These are phyloP conservation scores for Septoria linicola DNA, from an alignment of 2,329 filamentous ascomycete genomes.

Conservation along the genomic window DNA sequence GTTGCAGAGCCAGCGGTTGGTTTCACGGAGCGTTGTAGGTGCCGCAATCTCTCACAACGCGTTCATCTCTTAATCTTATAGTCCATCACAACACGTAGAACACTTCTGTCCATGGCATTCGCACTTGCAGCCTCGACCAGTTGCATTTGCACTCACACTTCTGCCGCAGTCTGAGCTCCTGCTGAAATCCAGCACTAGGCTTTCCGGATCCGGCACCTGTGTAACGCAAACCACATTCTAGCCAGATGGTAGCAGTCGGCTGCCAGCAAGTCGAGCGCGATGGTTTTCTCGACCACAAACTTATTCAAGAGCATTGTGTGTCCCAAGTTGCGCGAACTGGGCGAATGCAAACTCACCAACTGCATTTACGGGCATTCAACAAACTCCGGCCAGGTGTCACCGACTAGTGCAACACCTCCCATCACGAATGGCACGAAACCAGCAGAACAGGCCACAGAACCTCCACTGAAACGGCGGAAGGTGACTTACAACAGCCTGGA, in stretches of 20 bases:
- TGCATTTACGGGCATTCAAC: constrained; percentile 58
- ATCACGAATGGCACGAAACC: constrained; percentile 4
- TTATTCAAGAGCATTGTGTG: constrained; percentile 55
- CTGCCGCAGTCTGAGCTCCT: background rate
- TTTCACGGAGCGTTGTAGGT: too few species aligned
- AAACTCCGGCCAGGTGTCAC: background rate
- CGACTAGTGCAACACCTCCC: background rate
- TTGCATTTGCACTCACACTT: background rate
- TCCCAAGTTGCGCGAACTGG: constrained; percentile 44
- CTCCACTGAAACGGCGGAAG: constrained; percentile 33
- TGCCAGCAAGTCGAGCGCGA: constrained; percentile 32
- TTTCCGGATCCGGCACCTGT: background rate
- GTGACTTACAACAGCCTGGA: constrained; percentile 33
- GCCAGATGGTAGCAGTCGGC: background rate
- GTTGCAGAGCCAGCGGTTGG: too few species aligned
- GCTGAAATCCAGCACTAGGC: background rate
- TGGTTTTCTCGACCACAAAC: constrained; percentile 56
- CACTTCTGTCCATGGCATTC: background rate
- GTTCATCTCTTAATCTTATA: too few species aligned
- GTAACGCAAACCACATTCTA: background rate
- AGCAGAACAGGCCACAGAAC: constrained; percentile 18
- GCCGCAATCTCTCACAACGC: too few species aligned
- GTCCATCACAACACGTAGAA: background rate
- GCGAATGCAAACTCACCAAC: constrained; percentile 52
- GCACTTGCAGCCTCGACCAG: background rate